Evolutionary conservation across 768 basidiomycete genomes (phyloP), one percentile per base, ranked within the genome.

Genomic region (Leccinum uliginosum): DNA sequence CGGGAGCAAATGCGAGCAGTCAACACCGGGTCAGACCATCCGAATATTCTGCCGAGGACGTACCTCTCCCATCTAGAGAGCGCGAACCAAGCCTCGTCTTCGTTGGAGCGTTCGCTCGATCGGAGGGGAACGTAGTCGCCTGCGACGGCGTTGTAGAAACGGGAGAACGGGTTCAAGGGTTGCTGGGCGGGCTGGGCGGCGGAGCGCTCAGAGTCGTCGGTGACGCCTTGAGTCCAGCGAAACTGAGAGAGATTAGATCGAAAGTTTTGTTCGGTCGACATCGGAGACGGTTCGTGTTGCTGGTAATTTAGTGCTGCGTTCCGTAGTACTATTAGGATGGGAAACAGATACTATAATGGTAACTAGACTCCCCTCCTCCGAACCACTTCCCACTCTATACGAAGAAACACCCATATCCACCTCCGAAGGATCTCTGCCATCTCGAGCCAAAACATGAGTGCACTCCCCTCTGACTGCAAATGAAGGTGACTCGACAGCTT

Each of bases 341-440:
- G 40, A 40, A 40, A 40, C 19, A 19, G 10, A 40, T 40, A 40
- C 40, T 40, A 40, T 40, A 38, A 38, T 9, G 9, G 35, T 38
- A n/a, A 40, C 40, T 40, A 40, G 40, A 9, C 34, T 35, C 58
- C 64, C 34, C 76, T 78, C 73, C 83, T 91, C 50, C 30, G 30
- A 30, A 93, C 83, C 9, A 86, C 80, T 74, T 98, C 96, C 97
- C 96, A 99, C 74, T 99, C 97, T 43, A 98, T 84, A 35, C 97
- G 84, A 60, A 98, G 73, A 73, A 97, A 98, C 26, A 97, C 93
- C 97, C 97, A 99, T 77, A 98, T 81, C 97, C 97, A 99, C 64
- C 97, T 74, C 60, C 97, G 79, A 34, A 93, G 68, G 29, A 99
- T 74, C 74, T 98, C 97, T 30, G 94, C 84, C 44, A 90, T 79